Evolutionary conservation across 805 yeast species (phyloP), one percentile per base, ranked within the genome.

Genomic region (Blastobotrys terrestris): DNA sequence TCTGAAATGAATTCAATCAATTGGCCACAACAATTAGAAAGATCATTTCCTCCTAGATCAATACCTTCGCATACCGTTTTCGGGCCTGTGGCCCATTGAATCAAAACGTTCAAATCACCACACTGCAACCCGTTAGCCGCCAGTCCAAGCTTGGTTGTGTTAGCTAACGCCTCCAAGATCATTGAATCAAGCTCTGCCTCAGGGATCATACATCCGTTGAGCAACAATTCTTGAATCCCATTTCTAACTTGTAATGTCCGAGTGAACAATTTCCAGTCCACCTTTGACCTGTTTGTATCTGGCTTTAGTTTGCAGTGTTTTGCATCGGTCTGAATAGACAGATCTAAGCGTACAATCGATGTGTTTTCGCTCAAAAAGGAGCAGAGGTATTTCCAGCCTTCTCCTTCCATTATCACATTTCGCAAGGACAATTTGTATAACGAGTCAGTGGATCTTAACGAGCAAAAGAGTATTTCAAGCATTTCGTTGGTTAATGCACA

Each of bases 21-120:
- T 4, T 53, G 19, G 35, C 19, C 43, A 14, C 43, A 47, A 20
- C 42, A 43, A 6, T 16, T 58, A 55, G 60, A 55, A 52, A 66
- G 68, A 64, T 87, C 91, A 64, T 91, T 91, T 63, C 84, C 91
- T 2, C 95, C 95, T 18, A 91, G 61, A 71, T 90, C 97, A 3
- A 91, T 67, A 2, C 97, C 97, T 57, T 81, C 64, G 3, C 83
- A 76, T 22, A 63, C 70, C 60, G 70, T 62, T 66, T 67, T 67
- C 55, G 65, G 65, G 7, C 45, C n/a, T 49, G 71, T 61, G 52
- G 85, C 66, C 90, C 92, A 88, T 46, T 78, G 68, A 4, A 79
- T 74, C 20, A 87, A 54, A 19, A 78, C 67, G 54, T 73, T 73
- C 35, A 84, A 66, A 53, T 88, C 92, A n/a, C 77, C 77, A 2